Evolutionary conservation across 2,329 filamentous ascomycete genomes (phyloP).

Genomic region (Fusarium lyarnte): DNA sequence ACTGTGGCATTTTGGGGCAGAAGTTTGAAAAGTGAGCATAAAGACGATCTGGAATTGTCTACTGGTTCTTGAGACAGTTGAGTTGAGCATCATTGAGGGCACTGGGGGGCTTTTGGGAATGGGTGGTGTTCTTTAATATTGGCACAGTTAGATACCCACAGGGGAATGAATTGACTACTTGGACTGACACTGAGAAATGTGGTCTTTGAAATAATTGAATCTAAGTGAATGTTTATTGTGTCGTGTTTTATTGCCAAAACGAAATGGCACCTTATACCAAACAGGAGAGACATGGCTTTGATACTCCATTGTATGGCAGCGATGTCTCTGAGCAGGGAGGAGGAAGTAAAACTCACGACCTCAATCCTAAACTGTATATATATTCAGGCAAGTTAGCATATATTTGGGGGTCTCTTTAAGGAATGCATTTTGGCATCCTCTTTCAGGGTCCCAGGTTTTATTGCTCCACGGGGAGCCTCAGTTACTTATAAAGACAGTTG

Average conservation of each 20-base stretch:
- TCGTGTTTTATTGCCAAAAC: too few species aligned
- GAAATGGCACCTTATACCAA: neutral
- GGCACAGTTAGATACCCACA: rapidly evolving
- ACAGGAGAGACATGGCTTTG: neutral
- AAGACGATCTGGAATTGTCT: rapidly evolving
- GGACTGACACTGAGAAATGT: neutral
- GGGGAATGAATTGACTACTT: too few species aligned
- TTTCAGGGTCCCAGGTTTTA: neutral
- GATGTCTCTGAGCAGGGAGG: neutral
- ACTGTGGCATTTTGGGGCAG: too few species aligned
- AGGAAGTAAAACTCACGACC: neutral
- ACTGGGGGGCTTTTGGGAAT: neutral
- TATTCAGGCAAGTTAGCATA: neutral
- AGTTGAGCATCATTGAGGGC: neutral
- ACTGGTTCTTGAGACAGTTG: neutral
- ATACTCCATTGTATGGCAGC: neutral
- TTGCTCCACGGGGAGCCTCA: neutral
- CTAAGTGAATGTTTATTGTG: neutral
- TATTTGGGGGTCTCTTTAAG: rapidly evolving
- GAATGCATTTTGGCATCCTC: neutral
- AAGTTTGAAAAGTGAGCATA: too few species aligned
- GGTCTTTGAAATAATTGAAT: neutral
- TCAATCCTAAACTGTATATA: neutral
- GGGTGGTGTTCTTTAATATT: too few species aligned
- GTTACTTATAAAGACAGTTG: neutral